Percentiles rank a stretch among this genome's conserved stretches.
Conservation (phyloP, 176 grass and related monocot genomes). For the Zea luxurians region DNA sequence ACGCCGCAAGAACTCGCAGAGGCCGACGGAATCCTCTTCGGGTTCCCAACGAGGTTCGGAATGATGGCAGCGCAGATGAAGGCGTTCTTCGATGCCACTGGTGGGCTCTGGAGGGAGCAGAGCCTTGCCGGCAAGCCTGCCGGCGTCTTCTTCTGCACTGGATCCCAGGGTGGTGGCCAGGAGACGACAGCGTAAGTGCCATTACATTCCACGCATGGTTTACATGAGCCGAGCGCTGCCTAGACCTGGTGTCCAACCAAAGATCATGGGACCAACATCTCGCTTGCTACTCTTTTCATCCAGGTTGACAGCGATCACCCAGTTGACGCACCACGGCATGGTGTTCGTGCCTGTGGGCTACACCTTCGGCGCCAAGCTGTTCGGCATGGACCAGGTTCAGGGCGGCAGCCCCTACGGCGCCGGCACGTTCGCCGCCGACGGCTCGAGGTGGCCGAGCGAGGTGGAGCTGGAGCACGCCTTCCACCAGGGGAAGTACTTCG, state of each 20-base stretch:
- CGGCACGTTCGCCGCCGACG: slow-evolving; percentile 75
- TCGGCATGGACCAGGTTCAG: slow-evolving; percentile 86
- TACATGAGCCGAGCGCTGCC: background rate
- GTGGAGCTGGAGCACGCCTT: slow-evolving; percentile 91
- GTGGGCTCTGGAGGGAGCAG: slow-evolving; percentile 78
- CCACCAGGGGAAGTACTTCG: slow-evolving; percentile 90
- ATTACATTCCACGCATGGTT: background rate
- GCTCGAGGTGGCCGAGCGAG: slow-evolving; percentile 64
- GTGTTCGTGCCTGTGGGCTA: slow-evolving; percentile 78
- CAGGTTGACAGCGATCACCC: slow-evolving; percentile 81
- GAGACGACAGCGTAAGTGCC: slow-evolving; percentile 78
- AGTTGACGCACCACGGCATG: slow-evolving; percentile 85
- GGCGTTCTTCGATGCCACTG: slow-evolving; percentile 82
- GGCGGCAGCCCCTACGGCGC: slow-evolving; percentile 87
- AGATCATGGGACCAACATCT: background rate
- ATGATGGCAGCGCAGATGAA: slow-evolving; percentile 97
- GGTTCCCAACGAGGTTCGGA: slow-evolving; percentile 91
- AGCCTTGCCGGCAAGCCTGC: slow-evolving; percentile 91
- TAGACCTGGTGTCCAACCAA: background rate
- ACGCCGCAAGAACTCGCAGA: slow-evolving; percentile 71
- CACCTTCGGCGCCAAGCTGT: slow-evolving; percentile 86
- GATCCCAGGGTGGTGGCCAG: slow-evolving; percentile 86
- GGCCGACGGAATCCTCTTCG: slow-evolving; percentile 80
- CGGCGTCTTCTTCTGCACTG: slow-evolving; percentile 84
- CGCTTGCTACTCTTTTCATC: slow-evolving; percentile 21